Base-by-base conservation (phyloP, 108 stramenopile species). In the Nitzschia palea region DNA sequence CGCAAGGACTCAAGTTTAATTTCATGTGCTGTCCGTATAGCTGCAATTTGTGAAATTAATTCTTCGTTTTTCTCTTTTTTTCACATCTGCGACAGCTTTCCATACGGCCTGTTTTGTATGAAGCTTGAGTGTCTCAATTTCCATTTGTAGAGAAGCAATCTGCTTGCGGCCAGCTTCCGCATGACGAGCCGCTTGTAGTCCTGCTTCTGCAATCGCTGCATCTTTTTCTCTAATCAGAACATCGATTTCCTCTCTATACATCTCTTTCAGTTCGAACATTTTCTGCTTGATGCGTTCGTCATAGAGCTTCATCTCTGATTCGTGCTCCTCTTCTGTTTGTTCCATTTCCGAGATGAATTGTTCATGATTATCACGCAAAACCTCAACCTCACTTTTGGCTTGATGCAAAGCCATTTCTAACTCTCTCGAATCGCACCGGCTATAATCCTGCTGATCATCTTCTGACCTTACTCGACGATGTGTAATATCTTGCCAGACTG, bases 251-350 rank as follows among this genome's bases (percentile, higher is more conserved):
- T 45, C 54, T 42, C 55, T 52, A 31, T 75, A 68, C 52, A 75
- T 44, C 9, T 4, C 33, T 26, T 45, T 67, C 26, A 75, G 17
- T 27, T 75, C 74, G 1, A 15, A 9, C 15, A 75, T 36, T 26
- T 68, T 51, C 25, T 68, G 59, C 30, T 52, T 62, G 20, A 43
- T 60, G 61, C 61, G 33, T 22, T 75, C 54, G n/a, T 67, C 54
- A 27, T 56, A 40, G 1, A 75, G 67, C 40, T 75, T 75, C 52
- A 62, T 47, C 42, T 75, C 67, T 26, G 67, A 75, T 52, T n/a
- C 44, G 36, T 75, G 65, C 31, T 75, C 74, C 37, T 75, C 74
- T 34, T 75, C 66, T 17, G 53, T 65, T 62, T 68, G 74, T 35
- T 75, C 74, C 30, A 75, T 75, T n/a, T 62, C 60, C 18, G 60